phyloP scores from a whole-genome alignment of 192 early-diverging fungal species.

The Dimargaris verticillata region DNA sequence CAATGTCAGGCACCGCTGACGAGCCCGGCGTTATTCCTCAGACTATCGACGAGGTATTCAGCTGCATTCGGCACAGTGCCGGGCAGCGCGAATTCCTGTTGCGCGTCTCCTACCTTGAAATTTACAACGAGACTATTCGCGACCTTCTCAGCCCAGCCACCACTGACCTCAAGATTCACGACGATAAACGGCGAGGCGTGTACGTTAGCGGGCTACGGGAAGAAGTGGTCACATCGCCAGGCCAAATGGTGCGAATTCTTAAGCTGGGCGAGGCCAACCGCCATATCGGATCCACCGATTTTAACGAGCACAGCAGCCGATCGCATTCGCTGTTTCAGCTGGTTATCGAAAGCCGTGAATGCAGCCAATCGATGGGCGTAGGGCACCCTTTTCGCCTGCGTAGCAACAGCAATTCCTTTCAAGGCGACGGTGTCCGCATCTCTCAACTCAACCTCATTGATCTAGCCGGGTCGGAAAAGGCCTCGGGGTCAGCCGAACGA shows the following conservation, averaged over 20 bases:
- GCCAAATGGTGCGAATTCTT: constrained; percentile 52
- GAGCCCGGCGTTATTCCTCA: constrained; percentile 64
- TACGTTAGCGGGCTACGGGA: constrained; percentile 57
- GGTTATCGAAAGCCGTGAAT: constrained; percentile 50
- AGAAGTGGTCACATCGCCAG: constrained; percentile 50
- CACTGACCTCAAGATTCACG: constrained; percentile 58
- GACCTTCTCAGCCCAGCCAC: constrained; percentile 66
- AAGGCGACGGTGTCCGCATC: constrained; percentile 20
- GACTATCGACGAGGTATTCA: constrained; percentile 61
- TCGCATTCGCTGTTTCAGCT: constrained; percentile 81
- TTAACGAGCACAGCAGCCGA: constrained; percentile 61
- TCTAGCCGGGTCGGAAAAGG: constrained; percentile 78
- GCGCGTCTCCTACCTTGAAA: constrained; percentile 79
- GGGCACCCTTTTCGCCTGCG: constrained; percentile 15
- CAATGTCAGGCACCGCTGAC: constrained; percentile 39
- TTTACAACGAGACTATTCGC: constrained; percentile 70
- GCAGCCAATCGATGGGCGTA: constrained; percentile 15
- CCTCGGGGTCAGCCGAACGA: constrained; percentile 42
- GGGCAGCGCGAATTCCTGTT: constrained; percentile 54
- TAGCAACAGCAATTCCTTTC: constrained; percentile 18
- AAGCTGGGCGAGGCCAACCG: constrained; percentile 54
- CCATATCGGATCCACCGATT: constrained; percentile 64
- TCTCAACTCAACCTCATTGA: constrained; percentile 61
- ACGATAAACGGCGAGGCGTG: constrained; percentile 47
- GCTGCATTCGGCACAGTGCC: constrained; percentile 42